Percentiles rank a stretch among this genome's conserved stretches.
phyloP scores from a whole-genome alignment of 176 grass and related monocot species.

The Canna indica region DNA sequence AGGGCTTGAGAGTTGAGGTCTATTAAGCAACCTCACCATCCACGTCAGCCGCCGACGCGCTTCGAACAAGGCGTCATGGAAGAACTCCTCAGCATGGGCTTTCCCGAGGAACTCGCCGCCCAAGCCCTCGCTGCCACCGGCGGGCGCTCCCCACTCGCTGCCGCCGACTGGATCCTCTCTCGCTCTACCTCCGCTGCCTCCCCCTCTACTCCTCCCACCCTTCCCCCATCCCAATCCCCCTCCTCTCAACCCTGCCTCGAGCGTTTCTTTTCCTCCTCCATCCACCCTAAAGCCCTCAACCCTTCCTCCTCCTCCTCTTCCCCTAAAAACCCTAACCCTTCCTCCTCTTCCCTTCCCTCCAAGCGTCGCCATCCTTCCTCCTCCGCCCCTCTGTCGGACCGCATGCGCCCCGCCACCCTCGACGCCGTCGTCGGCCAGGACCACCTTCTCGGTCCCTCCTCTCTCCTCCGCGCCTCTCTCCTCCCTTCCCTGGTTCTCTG shows the following conservation, averaged over 20 bases:
- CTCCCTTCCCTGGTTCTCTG: slow-evolving; percentile 37
- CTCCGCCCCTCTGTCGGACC: slow-evolving; percentile 25
- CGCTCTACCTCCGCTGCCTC: neutral
- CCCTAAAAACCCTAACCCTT: neutral
- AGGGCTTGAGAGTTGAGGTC: neutral
- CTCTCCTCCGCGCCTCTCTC: slow-evolving; percentile 20
- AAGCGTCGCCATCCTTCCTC: slow-evolving; percentile 19
- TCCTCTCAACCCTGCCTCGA: slow-evolving; percentile 13
- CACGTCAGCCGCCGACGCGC: neutral
- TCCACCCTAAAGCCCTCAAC: slow-evolving; percentile 7
- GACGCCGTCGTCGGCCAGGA: slow-evolving; percentile 32
- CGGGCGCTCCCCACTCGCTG: slow-evolving; percentile 21
- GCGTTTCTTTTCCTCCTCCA: slow-evolving; percentile 1
- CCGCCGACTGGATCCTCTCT: slow-evolving; percentile 37
- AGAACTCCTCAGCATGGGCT: slow-evolving; percentile 42
- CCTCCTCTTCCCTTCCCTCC: neutral
- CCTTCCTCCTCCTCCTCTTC: neutral
- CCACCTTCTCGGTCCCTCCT: slow-evolving; percentile 28
- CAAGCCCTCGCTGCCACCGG: slow-evolving; percentile 33
- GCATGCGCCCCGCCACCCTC: slow-evolving; percentile 33
- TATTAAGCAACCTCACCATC: neutral
- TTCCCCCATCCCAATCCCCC: neutral
- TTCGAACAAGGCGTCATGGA: slow-evolving; percentile 18
- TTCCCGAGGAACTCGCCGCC: slow-evolving; percentile 27
- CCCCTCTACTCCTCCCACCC: neutral